Evolutionary conservation across 2,329 filamentous ascomycete genomes (phyloP), one percentile per base, ranked within the genome.

Genomic region (Aspergillus sp.): DNA sequence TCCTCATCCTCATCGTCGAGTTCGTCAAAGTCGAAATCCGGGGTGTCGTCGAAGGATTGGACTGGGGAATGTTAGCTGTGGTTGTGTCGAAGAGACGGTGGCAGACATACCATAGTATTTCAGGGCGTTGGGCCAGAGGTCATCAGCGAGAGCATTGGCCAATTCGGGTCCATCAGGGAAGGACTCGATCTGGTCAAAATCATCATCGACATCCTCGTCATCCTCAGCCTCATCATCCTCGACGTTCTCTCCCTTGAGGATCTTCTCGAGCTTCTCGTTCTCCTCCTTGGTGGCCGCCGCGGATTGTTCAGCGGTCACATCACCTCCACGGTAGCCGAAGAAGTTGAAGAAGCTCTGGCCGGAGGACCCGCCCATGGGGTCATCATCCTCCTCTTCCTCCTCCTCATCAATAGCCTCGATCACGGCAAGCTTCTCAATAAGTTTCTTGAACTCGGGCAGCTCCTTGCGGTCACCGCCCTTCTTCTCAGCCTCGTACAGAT

Each of bases 131-230:
- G 91, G 90, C 88, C 89, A 97, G 52, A 98, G 79, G 66, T 98
- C 93, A 71, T 98, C 93, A 8, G 89, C 86, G 65, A 98, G 81
- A 59, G 86, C 82, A 62, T 91, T 83, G 40, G 92, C 93, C 48
- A 98, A 75, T 61, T 93, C 89, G 65, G 96, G 91, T 21, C 90
- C 93, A 44, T 86, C 86, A n/a, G 90, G 89, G 81, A 95, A 96
- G 66, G 96, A 88, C 76, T 97, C 93, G 48, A 88, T 82, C 54
- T 87, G 86, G 60, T 87, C 83, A 64, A 88, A 84, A 62, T 88
- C 84, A 31, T 85, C 81, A 0, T 87, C 84, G 0, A 90, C 82
- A 0, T 87, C 77, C 0, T 79, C 77, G 2, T 79, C 77, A 4
- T 77, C 76, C 3, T 78, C 75, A 1, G 75, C 74, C 2, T 77